Evolutionary conservation across 108 stramenopile genomes (phyloP).

Genomic region (Schizochytrium sp.): DNA sequence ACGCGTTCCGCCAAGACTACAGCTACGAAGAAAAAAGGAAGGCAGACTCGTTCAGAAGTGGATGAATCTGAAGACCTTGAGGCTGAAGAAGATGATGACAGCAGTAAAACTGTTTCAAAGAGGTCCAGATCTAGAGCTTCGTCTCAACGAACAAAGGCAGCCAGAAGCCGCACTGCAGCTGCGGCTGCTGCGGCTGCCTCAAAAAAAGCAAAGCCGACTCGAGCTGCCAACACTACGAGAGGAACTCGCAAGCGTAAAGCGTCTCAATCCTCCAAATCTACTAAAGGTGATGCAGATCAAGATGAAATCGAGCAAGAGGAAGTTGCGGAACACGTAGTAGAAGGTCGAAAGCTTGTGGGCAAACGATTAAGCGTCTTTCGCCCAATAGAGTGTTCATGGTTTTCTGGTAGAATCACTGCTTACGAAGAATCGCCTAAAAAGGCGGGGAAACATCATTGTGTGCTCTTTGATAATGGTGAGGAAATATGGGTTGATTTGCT

Average conservation of each 20-base stretch:
- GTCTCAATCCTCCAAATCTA: not conserved
- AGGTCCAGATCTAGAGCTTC: no score
- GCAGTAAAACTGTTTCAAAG: no score
- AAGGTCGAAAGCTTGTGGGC: not conserved
- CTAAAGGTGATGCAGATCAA: not conserved
- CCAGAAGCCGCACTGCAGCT: no score
- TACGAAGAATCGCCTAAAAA: not conserved
- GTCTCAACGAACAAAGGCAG: no score
- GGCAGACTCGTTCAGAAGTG: no score
- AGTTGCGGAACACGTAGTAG: not conserved
- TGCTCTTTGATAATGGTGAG: conserved; percentile 40
- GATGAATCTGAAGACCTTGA: no score
- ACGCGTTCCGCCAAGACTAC: no score
- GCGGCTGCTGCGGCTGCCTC: not conserved
- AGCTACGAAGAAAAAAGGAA: no score
- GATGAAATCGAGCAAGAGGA: not conserved
- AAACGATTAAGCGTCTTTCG: conserved; percentile 39
- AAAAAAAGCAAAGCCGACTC: not conserved
- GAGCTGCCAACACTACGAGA: not conserved
- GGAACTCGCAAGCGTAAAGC: not conserved
- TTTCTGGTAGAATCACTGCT: conserved; percentile 25
- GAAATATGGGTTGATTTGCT: conserved; percentile 36
- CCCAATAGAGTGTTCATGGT: conserved; percentile 47
- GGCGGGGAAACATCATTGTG: not conserved
- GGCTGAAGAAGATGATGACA: no score